phyloP scores from a whole-genome alignment of 129 eudicot genomes.

The Tagetes patula region DNA sequence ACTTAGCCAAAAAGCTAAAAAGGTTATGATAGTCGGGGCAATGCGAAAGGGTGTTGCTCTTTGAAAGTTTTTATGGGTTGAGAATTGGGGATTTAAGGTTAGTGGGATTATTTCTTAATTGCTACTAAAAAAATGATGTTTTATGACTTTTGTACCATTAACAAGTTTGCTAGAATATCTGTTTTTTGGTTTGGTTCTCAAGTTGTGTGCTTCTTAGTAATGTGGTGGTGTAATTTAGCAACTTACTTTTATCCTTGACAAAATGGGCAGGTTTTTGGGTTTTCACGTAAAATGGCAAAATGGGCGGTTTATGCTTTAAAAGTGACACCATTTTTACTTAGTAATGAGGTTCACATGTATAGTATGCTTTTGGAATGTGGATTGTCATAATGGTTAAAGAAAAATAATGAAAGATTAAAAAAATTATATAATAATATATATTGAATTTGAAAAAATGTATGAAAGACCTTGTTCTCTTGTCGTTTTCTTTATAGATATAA shows the following conservation, averaged over 20 bases:
- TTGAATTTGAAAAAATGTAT: too few relatives aligned
- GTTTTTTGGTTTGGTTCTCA: neutral
- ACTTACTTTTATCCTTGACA: neutral
- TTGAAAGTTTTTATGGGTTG: constrained; percentile 24
- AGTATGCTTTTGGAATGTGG: too few relatives aligned
- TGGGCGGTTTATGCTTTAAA: too few relatives aligned
- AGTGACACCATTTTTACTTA: too few relatives aligned
- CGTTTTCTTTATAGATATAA: too few relatives aligned
- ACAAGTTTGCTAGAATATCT: neutral
- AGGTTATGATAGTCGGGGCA: constrained; percentile 26
- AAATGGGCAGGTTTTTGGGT: neutral
- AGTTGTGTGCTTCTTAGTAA: neutral
- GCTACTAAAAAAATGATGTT: constrained; percentile 6
- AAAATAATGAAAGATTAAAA: too few relatives aligned
- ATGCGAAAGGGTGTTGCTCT: constrained; percentile 32
- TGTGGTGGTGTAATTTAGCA: neutral
- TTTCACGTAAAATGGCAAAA: too few relatives aligned
- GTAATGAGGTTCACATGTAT: too few relatives aligned
- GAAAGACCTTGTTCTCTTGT: too few relatives aligned
- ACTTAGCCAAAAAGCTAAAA: constrained; percentile 19
- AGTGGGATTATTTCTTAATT: constrained; percentile 9
- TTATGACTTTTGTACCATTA: neutral
- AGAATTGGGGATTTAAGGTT: constrained; percentile 1
- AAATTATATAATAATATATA: too few relatives aligned
- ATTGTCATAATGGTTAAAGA: too few relatives aligned